These are phyloP conservation scores for Xylariaceae sp. DNA, from an alignment of 2,329 filamentous ascomycete species.

Conservation along the genomic window DNA sequence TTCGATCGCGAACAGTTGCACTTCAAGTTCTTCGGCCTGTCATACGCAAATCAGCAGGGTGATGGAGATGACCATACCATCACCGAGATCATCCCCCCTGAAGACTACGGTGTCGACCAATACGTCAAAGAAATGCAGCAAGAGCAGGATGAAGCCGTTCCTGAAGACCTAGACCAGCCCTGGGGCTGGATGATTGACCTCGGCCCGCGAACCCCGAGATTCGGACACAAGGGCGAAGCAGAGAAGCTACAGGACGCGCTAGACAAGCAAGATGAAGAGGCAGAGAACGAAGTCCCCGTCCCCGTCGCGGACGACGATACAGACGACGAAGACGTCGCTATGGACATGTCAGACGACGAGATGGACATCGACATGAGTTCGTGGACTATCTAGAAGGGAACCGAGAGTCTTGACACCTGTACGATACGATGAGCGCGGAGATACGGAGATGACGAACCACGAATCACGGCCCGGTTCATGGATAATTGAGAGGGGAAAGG, in stretches of 20 bases:
- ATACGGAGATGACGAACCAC: too few relatives aligned
- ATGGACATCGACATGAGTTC: background rate
- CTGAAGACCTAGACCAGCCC: background rate
- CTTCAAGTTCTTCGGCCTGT: background rate
- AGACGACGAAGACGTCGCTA: background rate
- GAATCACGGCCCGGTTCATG: too few relatives aligned
- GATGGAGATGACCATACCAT: background rate
- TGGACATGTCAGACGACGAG: background rate
- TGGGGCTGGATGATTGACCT: background rate
- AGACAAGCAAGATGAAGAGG: background rate
- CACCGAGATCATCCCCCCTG: background rate
- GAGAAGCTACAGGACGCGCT: background rate
- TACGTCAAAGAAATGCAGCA: background rate
- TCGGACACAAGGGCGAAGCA: background rate
- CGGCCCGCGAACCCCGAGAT: background rate
- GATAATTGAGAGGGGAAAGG: too few relatives aligned
- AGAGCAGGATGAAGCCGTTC: background rate
- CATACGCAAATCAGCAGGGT: background rate
- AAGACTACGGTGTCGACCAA: background rate
- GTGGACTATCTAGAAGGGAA: too few relatives aligned
- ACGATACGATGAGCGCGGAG: too few relatives aligned
- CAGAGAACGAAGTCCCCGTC: background rate
- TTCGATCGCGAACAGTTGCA: background rate
- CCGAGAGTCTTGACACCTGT: too few relatives aligned
- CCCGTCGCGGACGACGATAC: background rate